These are phyloP conservation scores for Hanseniaspora occidentalis DNA, from an alignment of 805 yeast species.

Conservation along the genomic window DNA sequence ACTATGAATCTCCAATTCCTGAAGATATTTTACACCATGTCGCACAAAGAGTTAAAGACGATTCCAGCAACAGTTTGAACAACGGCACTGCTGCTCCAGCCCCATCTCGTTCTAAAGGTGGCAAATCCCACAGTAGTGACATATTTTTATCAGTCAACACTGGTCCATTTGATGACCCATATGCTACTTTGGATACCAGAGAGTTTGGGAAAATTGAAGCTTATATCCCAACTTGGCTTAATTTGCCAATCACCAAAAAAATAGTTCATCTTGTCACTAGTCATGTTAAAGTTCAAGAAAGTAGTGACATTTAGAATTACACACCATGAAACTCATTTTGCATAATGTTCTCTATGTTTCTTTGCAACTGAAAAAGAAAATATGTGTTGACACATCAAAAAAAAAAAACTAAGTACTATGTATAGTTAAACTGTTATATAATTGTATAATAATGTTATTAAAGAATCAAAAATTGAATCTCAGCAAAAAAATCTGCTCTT, in stretches of 20 bases:
- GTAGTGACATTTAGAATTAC: slow-evolving; percentile 4
- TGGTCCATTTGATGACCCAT: slow-evolving; percentile 75
- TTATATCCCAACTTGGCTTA: slow-evolving; percentile 90
- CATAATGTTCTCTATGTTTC: slow-evolving; percentile 1
- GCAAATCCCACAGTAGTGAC: slow-evolving; percentile 34
- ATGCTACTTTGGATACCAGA: slow-evolving; percentile 58
- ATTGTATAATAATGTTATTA: no score
- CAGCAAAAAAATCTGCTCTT: no score
- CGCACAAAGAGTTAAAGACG: slow-evolving; percentile 63
- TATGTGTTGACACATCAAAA: no score
- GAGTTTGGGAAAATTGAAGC: slow-evolving; percentile 77
- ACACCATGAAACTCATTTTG: slow-evolving; percentile 1
- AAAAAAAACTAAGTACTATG: no score
- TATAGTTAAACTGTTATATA: no score
- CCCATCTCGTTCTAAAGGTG: slow-evolving; percentile 34
- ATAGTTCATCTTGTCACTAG: slow-evolving; percentile 80
- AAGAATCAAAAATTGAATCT: no score
- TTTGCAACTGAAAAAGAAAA: no score
- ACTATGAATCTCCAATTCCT: slow-evolving; percentile 86
- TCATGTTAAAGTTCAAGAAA: slow-evolving; percentile 62
- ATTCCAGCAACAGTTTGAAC: slow-evolving; percentile 12
- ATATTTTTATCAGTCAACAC: slow-evolving; percentile 59
- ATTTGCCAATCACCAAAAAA: slow-evolving; percentile 77
- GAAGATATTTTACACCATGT: slow-evolving; percentile 69
- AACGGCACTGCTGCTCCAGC: no score